A percentile compares a stretch with the other conserved stretches of the same genome.
These are phyloP conservation scores for Atkinsonella texensis DNA, from an alignment of 2,329 filamentous ascomycete species.

Conservation along the genomic window DNA sequence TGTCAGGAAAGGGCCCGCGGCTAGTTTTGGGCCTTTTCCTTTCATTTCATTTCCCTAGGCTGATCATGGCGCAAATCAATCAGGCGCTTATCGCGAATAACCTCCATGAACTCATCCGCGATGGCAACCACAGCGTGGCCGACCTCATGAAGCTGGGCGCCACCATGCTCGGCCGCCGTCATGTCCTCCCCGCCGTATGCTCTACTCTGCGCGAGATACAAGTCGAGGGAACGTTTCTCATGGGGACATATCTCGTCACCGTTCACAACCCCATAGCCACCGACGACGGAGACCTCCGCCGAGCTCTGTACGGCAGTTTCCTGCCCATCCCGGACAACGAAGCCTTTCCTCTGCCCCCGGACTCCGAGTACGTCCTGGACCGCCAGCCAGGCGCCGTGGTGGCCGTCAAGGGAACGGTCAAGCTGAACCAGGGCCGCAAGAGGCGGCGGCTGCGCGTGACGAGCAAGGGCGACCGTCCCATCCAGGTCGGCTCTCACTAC, in stretches of 20 bases:
- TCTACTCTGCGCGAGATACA: conserved; percentile 72
- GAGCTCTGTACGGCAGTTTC: conserved; percentile 84
- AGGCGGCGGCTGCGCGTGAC: conserved; percentile 66
- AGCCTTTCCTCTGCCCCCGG: conserved; percentile 53
- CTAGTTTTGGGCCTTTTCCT: too few species aligned
- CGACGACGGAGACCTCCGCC: conserved; percentile 76
- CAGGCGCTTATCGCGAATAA: conserved; percentile 76
- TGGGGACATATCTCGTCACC: conserved; percentile 86
- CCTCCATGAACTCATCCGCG: conserved; percentile 91
- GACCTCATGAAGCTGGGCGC: conserved; percentile 88
- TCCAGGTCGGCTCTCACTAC: conserved; percentile 91
- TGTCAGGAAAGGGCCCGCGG: too few species aligned
- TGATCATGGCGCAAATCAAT: not conserved
- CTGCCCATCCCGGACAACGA: conserved; percentile 62
- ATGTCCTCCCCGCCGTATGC: conserved; percentile 75
- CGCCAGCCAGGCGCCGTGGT: conserved; percentile 73
- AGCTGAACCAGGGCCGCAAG: conserved; percentile 61
- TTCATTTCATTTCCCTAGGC: not conserved
- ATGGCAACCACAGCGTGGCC: conserved; percentile 84
- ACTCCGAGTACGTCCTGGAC: conserved; percentile 52
- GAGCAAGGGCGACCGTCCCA: conserved; percentile 77
- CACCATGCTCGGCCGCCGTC: conserved; percentile 85
- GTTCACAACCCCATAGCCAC: conserved; percentile 81
- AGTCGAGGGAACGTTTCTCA: conserved; percentile 87
- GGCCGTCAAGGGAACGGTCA: conserved; percentile 53